A percentile compares a stretch with the other conserved stretches of the same genome.
These are phyloP conservation scores for Aspergillus cejpii DNA, from an alignment of 2,329 filamentous ascomycete species.

Conservation along the genomic window DNA sequence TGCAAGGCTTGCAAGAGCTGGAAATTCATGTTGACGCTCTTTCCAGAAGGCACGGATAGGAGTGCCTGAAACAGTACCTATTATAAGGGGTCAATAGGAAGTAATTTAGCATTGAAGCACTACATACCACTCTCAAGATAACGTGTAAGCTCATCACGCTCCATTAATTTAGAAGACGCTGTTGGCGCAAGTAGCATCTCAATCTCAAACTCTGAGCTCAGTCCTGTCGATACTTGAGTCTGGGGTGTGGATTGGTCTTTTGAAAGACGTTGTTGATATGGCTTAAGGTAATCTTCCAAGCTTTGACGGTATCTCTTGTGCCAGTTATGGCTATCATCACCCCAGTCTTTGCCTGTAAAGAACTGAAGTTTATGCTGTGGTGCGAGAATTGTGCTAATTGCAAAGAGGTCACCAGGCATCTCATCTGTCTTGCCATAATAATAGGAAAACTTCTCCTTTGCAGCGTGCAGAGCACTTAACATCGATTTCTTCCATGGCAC, in stretches of 20 bases:
- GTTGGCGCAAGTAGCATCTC: not conserved
- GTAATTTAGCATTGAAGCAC: too few relatives aligned
- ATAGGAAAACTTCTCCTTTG: constrained; percentile 5
- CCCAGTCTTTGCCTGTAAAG: constrained; percentile 12
- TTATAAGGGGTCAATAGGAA: too few relatives aligned
- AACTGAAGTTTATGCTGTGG: constrained; percentile 11
- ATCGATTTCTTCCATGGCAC: constrained; percentile 13
- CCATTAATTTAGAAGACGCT: not conserved
- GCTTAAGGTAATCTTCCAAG: too few relatives aligned
- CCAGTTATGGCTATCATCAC: constrained; percentile 1
- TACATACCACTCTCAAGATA: not conserved
- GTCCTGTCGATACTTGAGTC: not conserved
- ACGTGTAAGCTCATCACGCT: not conserved
- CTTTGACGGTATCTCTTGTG: not conserved
- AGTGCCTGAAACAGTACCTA: not conserved
- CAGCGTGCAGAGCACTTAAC: constrained; percentile 2
- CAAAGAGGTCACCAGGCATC: constrained; percentile 10
- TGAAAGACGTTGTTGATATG: too few relatives aligned
- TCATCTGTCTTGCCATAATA: constrained; percentile 12
- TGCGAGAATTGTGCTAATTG: constrained; percentile 11
- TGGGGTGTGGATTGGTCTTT: not conserved
- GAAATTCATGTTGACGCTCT: constrained; percentile 1
- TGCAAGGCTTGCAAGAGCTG: not conserved
- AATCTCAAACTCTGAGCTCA: not conserved
- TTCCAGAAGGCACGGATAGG: not conserved